Evolutionary conservation across 1,284 basidiomycete species (phyloP), one percentile per base, ranked within the genome.

Genomic region (Megacollybia platyphylla): DNA sequence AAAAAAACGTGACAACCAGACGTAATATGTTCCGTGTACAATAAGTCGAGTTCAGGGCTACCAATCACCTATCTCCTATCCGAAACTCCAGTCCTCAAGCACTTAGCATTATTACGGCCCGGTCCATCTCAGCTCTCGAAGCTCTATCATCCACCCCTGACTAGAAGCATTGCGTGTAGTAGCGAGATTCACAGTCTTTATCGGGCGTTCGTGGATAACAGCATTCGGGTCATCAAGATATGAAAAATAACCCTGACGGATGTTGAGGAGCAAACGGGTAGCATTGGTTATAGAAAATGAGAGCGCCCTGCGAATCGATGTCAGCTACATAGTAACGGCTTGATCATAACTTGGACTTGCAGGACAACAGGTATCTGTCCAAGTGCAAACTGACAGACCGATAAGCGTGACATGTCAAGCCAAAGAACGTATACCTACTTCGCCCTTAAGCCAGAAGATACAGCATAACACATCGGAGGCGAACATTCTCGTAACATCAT

Each of bases 381-480:
- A 4, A 49, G 40, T 10, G 47, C 40, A 29, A 47, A 47, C 48
- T 49, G 28, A 26, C 11, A 37, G 24, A 20, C 5, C 10, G 9
- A 18, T 40, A 11, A 40, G n/a, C 39, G 8, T n/a, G 18, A n/a
- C 20, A 29, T n/a, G 3, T 18, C 13, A 9, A n/a, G 20, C n/a
- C 4, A 37, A 40, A 26, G 27, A 32, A 27, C 4, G 15, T 11
- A 10, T 9, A n/a, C 40, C 34, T 31, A 41, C 40, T 10, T 41
- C 40, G 8, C 28, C 40, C 10, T 4, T 13, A 20, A 41, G 40
- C 40, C 40, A 41, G 68, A 24, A 81, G 65, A 78, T 79, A 87
- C 49, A 75, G 66, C 8, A 84, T 60, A 0, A 83, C 78, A 34
- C 79, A 52, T 29, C 73, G 57, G 51, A 86, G 83, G 56, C 83